Base-by-base conservation (phyloP, 441 rosid genomes). In the Biscutella laevigata region DNA sequence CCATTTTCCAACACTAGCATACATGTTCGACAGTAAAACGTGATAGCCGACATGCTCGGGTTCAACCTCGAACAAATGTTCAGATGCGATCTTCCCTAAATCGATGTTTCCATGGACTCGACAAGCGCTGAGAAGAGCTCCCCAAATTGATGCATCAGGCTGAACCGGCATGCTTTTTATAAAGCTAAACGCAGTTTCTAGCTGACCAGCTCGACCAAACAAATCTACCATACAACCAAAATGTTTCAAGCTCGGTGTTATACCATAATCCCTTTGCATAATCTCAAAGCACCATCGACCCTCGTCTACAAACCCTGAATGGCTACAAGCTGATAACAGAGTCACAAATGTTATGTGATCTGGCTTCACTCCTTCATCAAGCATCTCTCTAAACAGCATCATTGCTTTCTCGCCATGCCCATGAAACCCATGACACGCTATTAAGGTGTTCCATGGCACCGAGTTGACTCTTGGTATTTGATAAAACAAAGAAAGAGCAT, bases 151-250 rank as follows among this genome's bases (percentile, higher is more conserved):
- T 41, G 81, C 78, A 73, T 84, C 94, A 8, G 96, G 88, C 67
- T 39, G 57, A n/a, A 87, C 45, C 6, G 84, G 83, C 90, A 84
- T 78, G 51, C 53, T 25, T 51, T 72, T 61, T 36, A 84, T 77
- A 27, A 80, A 76, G 45, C 65, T 51, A 50, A 57, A 77, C 9
- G 88, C 96, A 61, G 50, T 75, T 57, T 77, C 82, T 57, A 87
- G 60, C 13, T 59, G 40, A 44, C 95, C 94, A 62, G 94, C 84
- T 60, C 94, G 66, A 47, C 86, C 86, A 46, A 64, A 80, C 72
- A 87, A 66, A 73, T 87, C 94, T 34, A 87, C 88, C 89, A 86
- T 84, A 71, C 92, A 84, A 34, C 95, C 82, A 54, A 72, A 87
- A 39, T 87, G 96, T 71, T 76, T 80, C 75, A 82, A 56, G 65